These are phyloP conservation scores for Cornus florida DNA, from an alignment of 148 eudicot genomes.

Conservation along the genomic window DNA sequence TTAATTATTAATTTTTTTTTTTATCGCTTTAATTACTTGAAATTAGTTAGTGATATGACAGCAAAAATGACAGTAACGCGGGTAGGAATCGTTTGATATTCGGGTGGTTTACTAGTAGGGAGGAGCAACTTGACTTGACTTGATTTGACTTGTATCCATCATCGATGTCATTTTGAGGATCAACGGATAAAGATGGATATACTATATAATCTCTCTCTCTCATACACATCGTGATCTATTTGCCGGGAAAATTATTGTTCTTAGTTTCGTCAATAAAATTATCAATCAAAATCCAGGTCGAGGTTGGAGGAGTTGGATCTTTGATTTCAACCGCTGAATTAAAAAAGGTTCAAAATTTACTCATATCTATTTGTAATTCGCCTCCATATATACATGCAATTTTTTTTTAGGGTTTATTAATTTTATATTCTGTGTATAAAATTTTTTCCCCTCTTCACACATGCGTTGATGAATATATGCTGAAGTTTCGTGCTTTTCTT, in stretches of 20 bases:
- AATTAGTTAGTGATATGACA: too few relatives aligned
- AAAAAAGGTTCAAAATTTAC: neutral
- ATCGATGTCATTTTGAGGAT: neutral
- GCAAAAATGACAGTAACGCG: too few relatives aligned
- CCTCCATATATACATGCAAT: neutral
- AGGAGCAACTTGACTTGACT: too few relatives aligned
- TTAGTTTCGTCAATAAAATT: neutral
- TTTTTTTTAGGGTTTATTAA: neutral
- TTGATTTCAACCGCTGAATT: neutral
- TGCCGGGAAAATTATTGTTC: neutral
- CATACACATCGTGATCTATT: constrained; percentile 2
- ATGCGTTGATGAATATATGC: too few relatives aligned
- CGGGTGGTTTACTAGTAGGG: too few relatives aligned
- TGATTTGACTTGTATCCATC: too few relatives aligned
- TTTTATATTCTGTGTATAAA: too few relatives aligned
- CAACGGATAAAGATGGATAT: neutral
- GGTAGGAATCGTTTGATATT: too few relatives aligned
- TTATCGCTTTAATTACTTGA: too few relatives aligned
- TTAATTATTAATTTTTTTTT: too few relatives aligned
- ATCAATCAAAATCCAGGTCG: constrained; percentile 10
- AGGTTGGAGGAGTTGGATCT: neutral
- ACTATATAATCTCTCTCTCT: neutral
- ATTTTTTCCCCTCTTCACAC: neutral
- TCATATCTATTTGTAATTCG: neutral
- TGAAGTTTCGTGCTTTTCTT: too few relatives aligned